Evolutionary conservation across 2,329 filamentous ascomycete genomes (phyloP), one percentile per base, ranked within the genome.

Genomic region (Whalleya microplaca): DNA sequence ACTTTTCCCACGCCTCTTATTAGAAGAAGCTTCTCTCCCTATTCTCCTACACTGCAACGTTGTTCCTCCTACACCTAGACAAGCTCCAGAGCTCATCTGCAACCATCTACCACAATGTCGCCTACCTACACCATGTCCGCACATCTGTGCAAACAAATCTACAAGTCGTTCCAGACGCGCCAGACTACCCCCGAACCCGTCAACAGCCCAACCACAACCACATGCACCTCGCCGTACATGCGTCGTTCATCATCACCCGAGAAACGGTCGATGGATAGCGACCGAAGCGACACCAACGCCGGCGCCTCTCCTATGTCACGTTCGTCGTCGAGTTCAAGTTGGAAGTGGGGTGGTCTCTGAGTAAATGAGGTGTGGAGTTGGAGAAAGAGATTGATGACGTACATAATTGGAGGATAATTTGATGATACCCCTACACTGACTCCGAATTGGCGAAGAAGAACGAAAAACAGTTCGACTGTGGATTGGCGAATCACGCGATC

Each of bases 81-180:
- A 21, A 57, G 49, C 49, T 48, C 49, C 47, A 56, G 48, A 48
- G 49, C 44, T 14, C 45, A 20, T 45, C 48, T 41, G 27, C 44
- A 37, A 46, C 21, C 29, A 50, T 46, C 16, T 43, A 23, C 50
- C 61, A 74, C 62, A 41, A 85, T 85, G 83, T 78, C 81, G 53
- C 82, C 81, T 48, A 84, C 83, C 40, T 83, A 85, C 74, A 84
- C 83, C 62, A 84, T 85, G 78, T 84, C 82, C 16, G 81, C 82
- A 64, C 83, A 85, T 65, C 73, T 85, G 71, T 83, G 81, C 80
- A 84, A 82, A 72, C 77, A 84, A 66, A 81, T 85, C 73, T 82
- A 79, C 75, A 75, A 80, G 49, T 84, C 83, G n/a, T 85, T 82
- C 80, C 79, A 83, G 67, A 72, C 77, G 45, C 77, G 76, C 62